Evolutionary conservation across 352 stramenopile genomes (phyloP), one percentile per base, ranked within the genome.

Genomic region (Phytophthora crassamura): DNA sequence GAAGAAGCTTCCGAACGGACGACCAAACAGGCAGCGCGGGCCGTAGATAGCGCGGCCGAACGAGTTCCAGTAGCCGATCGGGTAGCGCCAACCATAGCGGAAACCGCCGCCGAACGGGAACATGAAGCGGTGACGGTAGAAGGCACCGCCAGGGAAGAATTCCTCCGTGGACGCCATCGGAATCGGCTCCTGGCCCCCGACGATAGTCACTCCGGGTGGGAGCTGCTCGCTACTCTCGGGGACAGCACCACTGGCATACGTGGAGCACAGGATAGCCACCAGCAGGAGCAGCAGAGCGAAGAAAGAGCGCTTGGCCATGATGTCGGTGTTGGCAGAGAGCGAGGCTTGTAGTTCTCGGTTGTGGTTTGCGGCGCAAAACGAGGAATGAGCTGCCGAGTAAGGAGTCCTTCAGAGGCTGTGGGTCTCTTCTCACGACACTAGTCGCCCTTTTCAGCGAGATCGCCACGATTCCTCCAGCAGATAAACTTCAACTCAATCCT

Each of bases 21-120:
- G 65, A 15, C 60, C 69, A 41, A 74, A 84, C 47, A 69, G 12
- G 45, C 72, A 84, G 28, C 32, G 45, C 25, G 61, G 32, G 8
- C 68, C 68, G 59, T 74, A 80, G 45, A 65, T 72, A 36, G 45
- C 42, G 16, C 52, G 69, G 35, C 72, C 75, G 39, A 76, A 77
- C 34, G 48, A 49, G 69, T 78, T 76, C 75, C 75, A 83, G 61
- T 71, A 80, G 45, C 35, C 41, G 42, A 80, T 49, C 18, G 75
- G 74, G 59, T 77, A 82, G 59, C 74, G 69, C 69, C 69, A 82
- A 50, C 74, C 74, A 49, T 73, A 78, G 56, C 69, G 63, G 47
- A 73, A 66, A 20, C 69, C 59, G 36, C 62, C 58, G 43, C 30
- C 60, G 42, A 58, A 59, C 18, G 73, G 63, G 59, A 73, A 78